Percentiles rank a stretch among this genome's conserved stretches.
Evolutionary conservation across 768 basidiomycete species (phyloP).

Genomic region (Suillus hirtellus): DNA sequence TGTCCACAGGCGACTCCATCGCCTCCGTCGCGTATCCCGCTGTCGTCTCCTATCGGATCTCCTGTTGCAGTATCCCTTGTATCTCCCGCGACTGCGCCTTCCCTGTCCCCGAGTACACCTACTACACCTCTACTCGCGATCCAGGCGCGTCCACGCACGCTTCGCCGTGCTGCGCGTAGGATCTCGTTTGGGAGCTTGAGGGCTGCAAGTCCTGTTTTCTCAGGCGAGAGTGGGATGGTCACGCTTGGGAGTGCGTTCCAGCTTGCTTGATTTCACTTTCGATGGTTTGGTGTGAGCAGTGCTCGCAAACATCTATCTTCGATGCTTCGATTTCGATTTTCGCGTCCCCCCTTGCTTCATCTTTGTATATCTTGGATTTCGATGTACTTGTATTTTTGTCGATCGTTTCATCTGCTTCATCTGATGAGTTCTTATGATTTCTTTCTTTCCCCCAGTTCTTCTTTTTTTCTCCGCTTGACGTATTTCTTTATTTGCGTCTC

Average conservation of each 20-base stretch:
- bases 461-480: not conserved
- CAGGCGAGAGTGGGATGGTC: constrained; percentile 34
- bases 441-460: not conserved
- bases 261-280: constrained; percentile 40
- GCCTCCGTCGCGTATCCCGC: constrained; percentile 31
- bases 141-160: constrained; percentile 25
- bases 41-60: constrained; percentile 25
- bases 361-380: constrained; percentile 7
- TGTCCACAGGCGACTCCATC: constrained; percentile 38
- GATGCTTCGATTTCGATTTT: constrained; percentile 6
- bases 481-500: not conserved
- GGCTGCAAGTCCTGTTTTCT: constrained; percentile 38
- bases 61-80: constrained; percentile 7
- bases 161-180: constrained; percentile 44
- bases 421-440: not conserved
- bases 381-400: constrained; percentile 1
- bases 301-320: not conserved
- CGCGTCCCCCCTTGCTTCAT: not conserved
- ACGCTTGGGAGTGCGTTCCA: constrained; percentile 75
- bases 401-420: constrained; percentile 3
- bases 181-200: constrained; percentile 66
- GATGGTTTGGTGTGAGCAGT: not conserved
- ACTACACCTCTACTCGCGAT: constrained; percentile 12
- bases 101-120: constrained; percentile 12
- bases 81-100: constrained; percentile 13